Evolutionary conservation across 2,329 filamentous ascomycete genomes (phyloP).

Genomic region (Blastomyces silverae): DNA sequence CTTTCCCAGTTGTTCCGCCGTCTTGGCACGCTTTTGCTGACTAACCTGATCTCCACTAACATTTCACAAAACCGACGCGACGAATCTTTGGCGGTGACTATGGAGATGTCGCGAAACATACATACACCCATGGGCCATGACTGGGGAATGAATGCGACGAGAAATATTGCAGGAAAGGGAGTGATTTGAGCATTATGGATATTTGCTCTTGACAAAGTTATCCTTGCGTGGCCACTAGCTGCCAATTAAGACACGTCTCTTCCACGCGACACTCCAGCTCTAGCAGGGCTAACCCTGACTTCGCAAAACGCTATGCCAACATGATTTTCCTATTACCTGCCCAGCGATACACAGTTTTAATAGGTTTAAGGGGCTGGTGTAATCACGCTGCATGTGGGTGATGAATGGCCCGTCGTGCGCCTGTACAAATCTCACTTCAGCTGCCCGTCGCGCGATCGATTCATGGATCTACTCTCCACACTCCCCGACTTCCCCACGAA

Average conservation of each 20-base stretch:
- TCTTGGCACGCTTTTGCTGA: background rate
- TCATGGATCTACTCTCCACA: slow-evolving; percentile 67
- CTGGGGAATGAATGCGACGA: background rate
- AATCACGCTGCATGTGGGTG: background rate
- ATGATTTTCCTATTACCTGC: background rate
- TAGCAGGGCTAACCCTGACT: background rate
- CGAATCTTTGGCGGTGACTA: background rate
- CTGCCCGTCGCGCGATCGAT: slow-evolving; percentile 2
- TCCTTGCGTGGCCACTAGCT: background rate
- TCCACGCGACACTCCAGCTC: background rate
- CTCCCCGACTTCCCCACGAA: slow-evolving; percentile 70
- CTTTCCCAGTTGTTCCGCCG: background rate
- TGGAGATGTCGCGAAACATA: background rate
- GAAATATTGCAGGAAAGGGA: background rate
- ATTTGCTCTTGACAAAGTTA: background rate
- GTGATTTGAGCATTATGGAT: background rate
- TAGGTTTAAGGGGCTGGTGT: background rate
- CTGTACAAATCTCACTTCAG: background rate
- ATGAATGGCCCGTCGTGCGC: slow-evolving; percentile 4
- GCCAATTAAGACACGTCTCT: background rate
- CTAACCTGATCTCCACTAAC: background rate
- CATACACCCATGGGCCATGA: no score
- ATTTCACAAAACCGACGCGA: background rate
- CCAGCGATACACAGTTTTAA: background rate
- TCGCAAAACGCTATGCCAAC: background rate